phyloP scores from a whole-genome alignment of 768 basidiomycete genomes.

The Phylloporus arenicola region DNA sequence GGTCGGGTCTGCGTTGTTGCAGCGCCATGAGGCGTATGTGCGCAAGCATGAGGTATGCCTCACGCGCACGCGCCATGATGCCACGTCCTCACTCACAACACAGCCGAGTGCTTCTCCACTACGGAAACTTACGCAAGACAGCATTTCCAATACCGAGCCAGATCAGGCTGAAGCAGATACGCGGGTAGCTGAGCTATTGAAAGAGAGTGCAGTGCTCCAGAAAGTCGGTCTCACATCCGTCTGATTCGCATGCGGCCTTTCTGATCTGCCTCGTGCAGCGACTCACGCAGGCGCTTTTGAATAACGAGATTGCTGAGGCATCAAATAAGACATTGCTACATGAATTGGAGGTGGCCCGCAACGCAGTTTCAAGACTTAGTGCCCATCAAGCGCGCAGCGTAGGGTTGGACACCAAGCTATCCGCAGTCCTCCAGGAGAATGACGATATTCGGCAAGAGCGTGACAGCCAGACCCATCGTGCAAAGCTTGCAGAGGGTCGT shows the following conservation, averaged over 20 bases:
- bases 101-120: constrained; percentile 15
- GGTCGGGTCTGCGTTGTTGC: constrained; percentile 84
- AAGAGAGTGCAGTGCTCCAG: constrained; percentile 59
- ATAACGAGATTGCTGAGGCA: constrained; percentile 75
- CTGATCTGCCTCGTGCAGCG: constrained; percentile 41
- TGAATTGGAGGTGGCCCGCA: constrained; percentile 70
- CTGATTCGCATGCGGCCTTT: neutral
- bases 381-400: constrained; percentile 64
- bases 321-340: constrained; percentile 69
- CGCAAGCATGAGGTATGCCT: constrained; percentile 58
- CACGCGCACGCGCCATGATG: constrained; percentile 5
- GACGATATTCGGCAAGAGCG: constrained; percentile 84
- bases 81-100: constrained; percentile 11
- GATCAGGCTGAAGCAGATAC: constrained; percentile 27
- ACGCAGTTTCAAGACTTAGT: constrained; percentile 59
- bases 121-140: constrained; percentile 12
- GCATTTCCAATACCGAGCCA: constrained; percentile 4
- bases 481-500: constrained; percentile 62
- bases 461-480: constrained; percentile 62
- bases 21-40: constrained; percentile 83
- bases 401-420: constrained; percentile 65
- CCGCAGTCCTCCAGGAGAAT: constrained; percentile 61
- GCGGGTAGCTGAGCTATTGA: constrained; percentile 34
- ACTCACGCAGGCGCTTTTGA: constrained; percentile 70
- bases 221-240: constrained; percentile 21